Percentiles rank a stretch among this genome's conserved stretches.
Conservation (phyloP, 179 eudicot species). For the Carnegiea gigantea region DNA sequence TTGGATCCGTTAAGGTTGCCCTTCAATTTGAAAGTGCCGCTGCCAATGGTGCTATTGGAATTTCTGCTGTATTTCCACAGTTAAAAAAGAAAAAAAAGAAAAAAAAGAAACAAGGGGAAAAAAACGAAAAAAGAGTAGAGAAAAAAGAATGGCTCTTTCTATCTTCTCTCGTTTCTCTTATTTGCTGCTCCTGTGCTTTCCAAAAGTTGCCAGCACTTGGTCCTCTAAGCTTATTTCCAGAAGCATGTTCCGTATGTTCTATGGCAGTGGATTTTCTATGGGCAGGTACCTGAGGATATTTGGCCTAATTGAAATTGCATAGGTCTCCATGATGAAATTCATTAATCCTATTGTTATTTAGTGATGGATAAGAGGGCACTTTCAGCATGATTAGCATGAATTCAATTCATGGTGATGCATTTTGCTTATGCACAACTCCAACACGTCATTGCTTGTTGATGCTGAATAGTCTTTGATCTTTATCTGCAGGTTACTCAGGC, state of each 20-base stretch:
- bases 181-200: neutral
- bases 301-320: neutral
- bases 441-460: too few relatives aligned
- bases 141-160: neutral
- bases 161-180: neutral
- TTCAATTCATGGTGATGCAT: too few relatives aligned
- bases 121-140: too few relatives aligned
- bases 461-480: neutral
- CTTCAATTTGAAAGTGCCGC: neutral
- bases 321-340: too few relatives aligned
- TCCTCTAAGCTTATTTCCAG: neutral
- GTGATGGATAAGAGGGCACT: too few relatives aligned
- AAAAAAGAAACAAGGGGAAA: too few relatives aligned
- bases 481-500: conserved; percentile 65
- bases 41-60: neutral
- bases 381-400: too few relatives aligned
- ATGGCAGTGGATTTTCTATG: neutral
- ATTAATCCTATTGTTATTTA: too few relatives aligned
- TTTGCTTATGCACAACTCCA: too few relatives aligned
- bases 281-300: neutral
- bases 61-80: neutral
- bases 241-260: neutral
- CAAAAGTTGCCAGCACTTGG: neutral
- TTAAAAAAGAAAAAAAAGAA: neutral
- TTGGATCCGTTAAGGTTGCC: neutral